Evolutionary conservation across 1,284 basidiomycete genomes (phyloP).

Genomic region (Ustilago lituana): DNA sequence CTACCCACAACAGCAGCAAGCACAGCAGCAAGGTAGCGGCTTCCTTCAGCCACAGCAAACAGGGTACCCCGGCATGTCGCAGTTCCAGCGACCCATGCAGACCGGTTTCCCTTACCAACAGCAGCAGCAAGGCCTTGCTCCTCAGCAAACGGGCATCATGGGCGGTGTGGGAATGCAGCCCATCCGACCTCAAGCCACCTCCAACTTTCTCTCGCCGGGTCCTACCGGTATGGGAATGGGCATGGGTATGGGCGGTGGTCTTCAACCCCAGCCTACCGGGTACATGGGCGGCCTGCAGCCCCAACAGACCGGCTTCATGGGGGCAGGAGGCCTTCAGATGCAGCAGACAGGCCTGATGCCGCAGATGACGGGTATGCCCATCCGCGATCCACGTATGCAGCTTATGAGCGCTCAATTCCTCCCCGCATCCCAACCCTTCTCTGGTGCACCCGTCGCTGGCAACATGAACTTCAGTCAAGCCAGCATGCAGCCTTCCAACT

Average conservation of each 20-base stretch:
- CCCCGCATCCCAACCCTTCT: constrained; percentile 64
- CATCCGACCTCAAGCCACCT: constrained; percentile 30
- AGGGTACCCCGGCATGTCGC: constrained; percentile 49
- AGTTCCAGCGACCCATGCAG: constrained; percentile 55
- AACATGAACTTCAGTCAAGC: constrained; percentile 66
- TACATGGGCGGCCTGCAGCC: constrained; percentile 53
- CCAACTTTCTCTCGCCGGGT: constrained; percentile 41
- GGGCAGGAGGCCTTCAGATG: constrained; percentile 48
- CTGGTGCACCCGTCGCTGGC: constrained; percentile 59
- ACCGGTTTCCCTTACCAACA: constrained; percentile 42
- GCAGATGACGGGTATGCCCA: constrained; percentile 66
- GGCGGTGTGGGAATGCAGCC: constrained; percentile 40
- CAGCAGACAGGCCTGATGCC: constrained; percentile 64
- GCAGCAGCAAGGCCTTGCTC: constrained; percentile 34
- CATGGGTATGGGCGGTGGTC: constrained; percentile 25
- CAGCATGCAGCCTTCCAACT: constrained; percentile 64
- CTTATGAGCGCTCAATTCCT: constrained; percentile 67
- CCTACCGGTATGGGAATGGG: constrained; percentile 50
- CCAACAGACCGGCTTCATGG: constrained; percentile 54
- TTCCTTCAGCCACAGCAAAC: constrained; percentile 55
- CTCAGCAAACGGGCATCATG: constrained; percentile 43
- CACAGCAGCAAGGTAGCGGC: constrained; percentile 47
- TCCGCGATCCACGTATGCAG: constrained; percentile 64
- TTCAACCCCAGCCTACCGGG: constrained; percentile 57
- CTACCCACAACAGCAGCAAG: constrained; percentile 51